These are phyloP conservation scores for Hypomontagnella monticulosa DNA, from an alignment of 495 filamentous ascomycete species.

Conservation along the genomic window DNA sequence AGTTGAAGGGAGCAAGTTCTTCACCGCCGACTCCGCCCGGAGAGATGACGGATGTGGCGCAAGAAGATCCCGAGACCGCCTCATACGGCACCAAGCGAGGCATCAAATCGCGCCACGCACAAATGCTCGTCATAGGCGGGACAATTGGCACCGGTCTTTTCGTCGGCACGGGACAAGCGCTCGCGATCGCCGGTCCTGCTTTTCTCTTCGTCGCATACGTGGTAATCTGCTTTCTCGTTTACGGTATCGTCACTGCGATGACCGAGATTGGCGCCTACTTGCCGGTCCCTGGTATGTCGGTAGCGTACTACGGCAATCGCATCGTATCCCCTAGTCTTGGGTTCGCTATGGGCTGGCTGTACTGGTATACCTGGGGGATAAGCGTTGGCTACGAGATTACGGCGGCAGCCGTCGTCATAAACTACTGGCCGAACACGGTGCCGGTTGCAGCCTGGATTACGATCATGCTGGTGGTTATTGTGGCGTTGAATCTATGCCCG, in stretches of 20 bases:
- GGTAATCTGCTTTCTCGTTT: conserved; percentile 38
- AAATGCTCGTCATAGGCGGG: conserved; percentile 70
- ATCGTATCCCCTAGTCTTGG: conserved; percentile 58
- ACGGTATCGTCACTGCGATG: conserved; percentile 33
- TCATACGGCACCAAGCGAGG: conserved; percentile 29
- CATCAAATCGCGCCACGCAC: conserved; percentile 57
- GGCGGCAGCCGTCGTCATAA: conserved; percentile 56
- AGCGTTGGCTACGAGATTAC: conserved; percentile 51
- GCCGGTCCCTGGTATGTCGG: conserved; percentile 50
- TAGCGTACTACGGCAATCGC: conserved; percentile 37
- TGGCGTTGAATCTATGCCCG: conserved; percentile 48
- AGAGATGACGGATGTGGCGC: not conserved
- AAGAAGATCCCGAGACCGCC: conserved; percentile 16
- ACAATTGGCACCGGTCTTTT: conserved; percentile 67
- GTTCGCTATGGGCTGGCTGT: conserved; percentile 80
- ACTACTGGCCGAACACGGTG: conserved; percentile 56
- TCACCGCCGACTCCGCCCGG: not conserved
- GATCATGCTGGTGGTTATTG: conserved; percentile 46
- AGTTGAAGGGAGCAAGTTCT: conserved; percentile 10
- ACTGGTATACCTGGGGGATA: conserved; percentile 46
- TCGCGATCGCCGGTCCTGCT: conserved; percentile 46
- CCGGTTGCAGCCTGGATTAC: conserved; percentile 64
- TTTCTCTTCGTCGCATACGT: conserved; percentile 54
- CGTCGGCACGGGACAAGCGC: conserved; percentile 48
- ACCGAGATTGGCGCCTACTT: conserved; percentile 65